Base-by-base conservation (phyloP, 2,329 filamentous ascomycete species). In the Knufia fluminis region DNA sequence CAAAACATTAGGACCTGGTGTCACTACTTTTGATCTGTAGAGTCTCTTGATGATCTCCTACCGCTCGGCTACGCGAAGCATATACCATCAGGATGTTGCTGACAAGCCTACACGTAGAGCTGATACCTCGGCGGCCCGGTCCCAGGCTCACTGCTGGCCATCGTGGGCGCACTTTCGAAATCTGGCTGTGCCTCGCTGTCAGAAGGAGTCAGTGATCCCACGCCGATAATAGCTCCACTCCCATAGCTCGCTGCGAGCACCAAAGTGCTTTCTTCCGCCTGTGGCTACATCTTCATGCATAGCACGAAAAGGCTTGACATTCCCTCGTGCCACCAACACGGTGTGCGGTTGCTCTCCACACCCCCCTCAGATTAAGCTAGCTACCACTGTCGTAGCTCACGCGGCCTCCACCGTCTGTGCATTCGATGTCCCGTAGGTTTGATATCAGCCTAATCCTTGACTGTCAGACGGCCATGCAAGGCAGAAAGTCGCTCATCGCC, bases 401-500 rank as follows among this genome's bases (percentile, higher is more conserved):
- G 16, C 16, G 22, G 38, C 22, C 38, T 40, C 38, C 38, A 20
- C 28, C 6, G 6, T 39, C 35, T 39, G 35, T 20, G 35, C 16
- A 40, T 40, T 40, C 22, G 16, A 40, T 22, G 19, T 20, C 4
- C 38, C 22, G 38, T 12, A 20, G 12, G 23, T 12, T 24, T 22
- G 40, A 12, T n/a, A 10, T 26, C 19, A 23, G 14, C 22, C 40
- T 17, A 23, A 17, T 22, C 17, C 20, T 42, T 42, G 12, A 42
- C 20, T 24, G 20, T 42, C 17, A 28, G 14, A 42, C 20, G 12
- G 22, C 20, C 14, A 22, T 23, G 40, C 23, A 26, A 42, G 40
- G 40, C 40, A 42, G 40, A 42, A n/a, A 26, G 20, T 42, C 23
- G 40, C 22, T 42, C 40, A 10, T 40, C 36, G 17, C 36, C 36